A percentile compares a stretch with the other conserved stretches of the same genome.
phyloP scores from a whole-genome alignment of 306 rosid genomes.

The Notholithocarpus densiflorus region DNA sequence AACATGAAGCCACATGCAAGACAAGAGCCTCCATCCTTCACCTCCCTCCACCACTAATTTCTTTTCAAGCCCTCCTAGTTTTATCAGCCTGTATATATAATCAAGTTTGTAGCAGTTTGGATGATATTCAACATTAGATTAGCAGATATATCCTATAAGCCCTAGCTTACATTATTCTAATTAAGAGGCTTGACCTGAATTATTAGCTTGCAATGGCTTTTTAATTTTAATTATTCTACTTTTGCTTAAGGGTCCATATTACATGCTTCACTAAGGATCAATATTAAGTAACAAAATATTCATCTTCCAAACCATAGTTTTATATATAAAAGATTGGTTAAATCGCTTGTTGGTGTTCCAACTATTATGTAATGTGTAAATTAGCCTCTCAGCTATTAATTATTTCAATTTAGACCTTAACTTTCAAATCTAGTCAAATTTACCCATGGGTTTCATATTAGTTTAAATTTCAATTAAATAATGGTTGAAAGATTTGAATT shows the following conservation, averaged over 20 bases:
- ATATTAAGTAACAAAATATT: neutral
- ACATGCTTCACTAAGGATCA: neutral
- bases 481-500: too few species aligned
- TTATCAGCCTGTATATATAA: conserved; percentile 44
- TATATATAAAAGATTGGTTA: too few species aligned
- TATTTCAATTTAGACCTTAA: too few species aligned
- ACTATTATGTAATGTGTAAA: too few species aligned
- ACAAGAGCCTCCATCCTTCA: conserved; percentile 69
- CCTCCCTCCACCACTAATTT: conserved; percentile 38
- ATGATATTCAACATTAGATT: neutral
- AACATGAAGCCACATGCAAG: conserved; percentile 95
- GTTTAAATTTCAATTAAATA: too few species aligned
- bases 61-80: conserved; percentile 62
- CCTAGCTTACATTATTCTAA: neutral
- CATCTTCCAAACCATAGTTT: neutral
- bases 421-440: too few species aligned
- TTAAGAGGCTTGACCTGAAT: too few species aligned
- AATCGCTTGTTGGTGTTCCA: too few species aligned
- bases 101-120: neutral
- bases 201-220: too few species aligned
- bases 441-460: too few species aligned
- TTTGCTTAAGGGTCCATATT: neutral
- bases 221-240: too few species aligned
- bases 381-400: too few species aligned
- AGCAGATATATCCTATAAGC: neutral